A percentile compares a stretch with the other conserved stretches of the same genome.
phyloP scores from a whole-genome alignment of 1,284 basidiomycete genomes.

The Ustilago cynodontis region DNA sequence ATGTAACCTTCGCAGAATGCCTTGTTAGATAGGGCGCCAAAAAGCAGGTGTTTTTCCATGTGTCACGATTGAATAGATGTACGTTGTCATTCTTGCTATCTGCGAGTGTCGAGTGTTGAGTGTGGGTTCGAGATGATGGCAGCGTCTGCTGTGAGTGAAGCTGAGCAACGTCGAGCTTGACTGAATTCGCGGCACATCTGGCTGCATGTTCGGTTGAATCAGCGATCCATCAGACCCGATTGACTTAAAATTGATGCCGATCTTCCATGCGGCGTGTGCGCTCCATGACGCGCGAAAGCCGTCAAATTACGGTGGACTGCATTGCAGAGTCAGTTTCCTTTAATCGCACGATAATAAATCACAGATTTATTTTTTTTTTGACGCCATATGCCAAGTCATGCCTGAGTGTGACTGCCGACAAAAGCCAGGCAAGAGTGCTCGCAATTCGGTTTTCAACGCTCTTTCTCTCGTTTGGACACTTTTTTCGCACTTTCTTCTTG shows the following conservation, averaged over 20 bases:
- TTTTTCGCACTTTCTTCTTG: slow-evolving; percentile 3
- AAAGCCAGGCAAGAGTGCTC: too few species aligned
- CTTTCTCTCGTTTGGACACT: background rate
- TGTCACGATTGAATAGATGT: background rate
- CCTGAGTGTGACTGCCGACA: slow-evolving; percentile 1
- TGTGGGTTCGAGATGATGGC: too few species aligned
- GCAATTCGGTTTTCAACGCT: slow-evolving; percentile 1
- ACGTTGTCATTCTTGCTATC: too few species aligned
- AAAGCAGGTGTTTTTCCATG: background rate
- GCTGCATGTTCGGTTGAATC: background rate
- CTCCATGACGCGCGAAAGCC: slow-evolving; percentile 11
- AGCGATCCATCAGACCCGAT: background rate
- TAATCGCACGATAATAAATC: slow-evolving; percentile 8
- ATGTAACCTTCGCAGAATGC: background rate
- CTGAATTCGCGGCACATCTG: too few species aligned
- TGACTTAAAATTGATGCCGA: too few species aligned
- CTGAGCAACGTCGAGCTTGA: too few species aligned
- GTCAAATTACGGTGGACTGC: slow-evolving; percentile 8
- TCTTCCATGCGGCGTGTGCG: background rate
- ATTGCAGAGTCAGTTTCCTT: background rate
- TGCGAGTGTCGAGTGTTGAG: too few species aligned
- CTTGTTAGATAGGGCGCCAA: background rate
- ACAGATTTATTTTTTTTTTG: background rate
- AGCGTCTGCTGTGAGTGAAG: too few species aligned
- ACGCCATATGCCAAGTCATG: background rate